Conservation (phyloP, 2,329 filamentous ascomycete genomes). For the Amesomyces nigricolor region DNA sequence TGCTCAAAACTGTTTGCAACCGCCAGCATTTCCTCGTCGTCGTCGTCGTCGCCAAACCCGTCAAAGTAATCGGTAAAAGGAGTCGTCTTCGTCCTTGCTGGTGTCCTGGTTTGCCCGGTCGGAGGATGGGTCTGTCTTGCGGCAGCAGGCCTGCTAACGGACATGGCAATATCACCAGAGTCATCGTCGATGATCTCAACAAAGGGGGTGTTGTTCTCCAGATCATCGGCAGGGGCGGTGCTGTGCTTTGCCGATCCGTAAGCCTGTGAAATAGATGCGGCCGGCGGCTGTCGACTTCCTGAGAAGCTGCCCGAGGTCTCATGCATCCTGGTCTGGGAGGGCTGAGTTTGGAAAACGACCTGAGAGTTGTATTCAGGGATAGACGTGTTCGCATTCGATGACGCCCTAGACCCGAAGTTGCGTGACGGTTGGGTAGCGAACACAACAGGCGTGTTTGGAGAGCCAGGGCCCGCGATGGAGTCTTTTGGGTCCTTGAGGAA, state of each 20-base stretch:
- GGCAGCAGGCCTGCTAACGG: conserved; percentile 17
- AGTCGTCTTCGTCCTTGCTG: neutral
- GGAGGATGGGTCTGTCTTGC: neutral
- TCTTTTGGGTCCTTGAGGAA: conserved; percentile 34
- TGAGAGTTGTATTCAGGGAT: conserved; percentile 38
- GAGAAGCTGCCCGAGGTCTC: neutral
- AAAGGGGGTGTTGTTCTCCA: neutral
- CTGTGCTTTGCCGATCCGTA: neutral
- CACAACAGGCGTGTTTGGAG: conserved; percentile 32
- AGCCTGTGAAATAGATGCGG: neutral
- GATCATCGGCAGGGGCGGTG: neutral
- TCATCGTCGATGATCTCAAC: conserved; percentile 11
- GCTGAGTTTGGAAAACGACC: conserved; percentile 43
- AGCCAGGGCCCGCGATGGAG: conserved; percentile 26
- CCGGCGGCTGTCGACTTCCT: neutral
- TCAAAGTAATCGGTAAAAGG: conserved; percentile 20
- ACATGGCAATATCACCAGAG: conserved; percentile 23
- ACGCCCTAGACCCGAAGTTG: conserved; percentile 27
- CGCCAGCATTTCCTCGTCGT: conserved; percentile 41
- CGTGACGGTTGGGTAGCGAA: conserved; percentile 40
- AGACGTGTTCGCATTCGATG: conserved; percentile 32
- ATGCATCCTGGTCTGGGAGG: neutral
- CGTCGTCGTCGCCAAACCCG: conserved; percentile 31
- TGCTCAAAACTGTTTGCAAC: conserved; percentile 47
- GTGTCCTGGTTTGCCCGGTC: conserved; percentile 2